phyloP scores from a whole-genome alignment of 73 alveolate genomes.

The Tetrahymena elliotti region DNA sequence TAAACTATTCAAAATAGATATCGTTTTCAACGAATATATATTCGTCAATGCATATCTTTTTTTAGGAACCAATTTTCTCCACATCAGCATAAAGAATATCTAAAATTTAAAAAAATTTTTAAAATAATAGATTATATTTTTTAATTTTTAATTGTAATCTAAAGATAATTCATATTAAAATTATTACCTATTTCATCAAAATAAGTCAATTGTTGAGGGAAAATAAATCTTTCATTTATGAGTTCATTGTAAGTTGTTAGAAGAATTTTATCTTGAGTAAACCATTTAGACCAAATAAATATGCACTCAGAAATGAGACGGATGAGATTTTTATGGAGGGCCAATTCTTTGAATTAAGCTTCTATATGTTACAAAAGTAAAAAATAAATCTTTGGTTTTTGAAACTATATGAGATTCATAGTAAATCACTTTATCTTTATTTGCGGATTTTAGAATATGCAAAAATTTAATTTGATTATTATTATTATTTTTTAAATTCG shows the following conservation, averaged over 20 bases:
- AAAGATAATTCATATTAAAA: neutral
- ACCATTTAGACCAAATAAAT: neutral
- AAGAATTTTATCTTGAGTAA: neutral
- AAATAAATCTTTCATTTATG: neutral
- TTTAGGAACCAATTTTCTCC: neutral
- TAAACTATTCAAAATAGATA: neutral
- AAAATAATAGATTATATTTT: neutral
- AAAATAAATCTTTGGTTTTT: too few relatives aligned
- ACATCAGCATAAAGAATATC: neutral
- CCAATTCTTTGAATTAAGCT: neutral
- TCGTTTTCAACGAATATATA: neutral
- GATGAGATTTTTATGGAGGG: neutral
- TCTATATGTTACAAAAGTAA: neutral
- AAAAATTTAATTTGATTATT: too few relatives aligned
- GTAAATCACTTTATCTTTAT: neutral
- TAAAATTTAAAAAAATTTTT: neutral
- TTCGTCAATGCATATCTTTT: neutral
- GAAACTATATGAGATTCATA: neutral
- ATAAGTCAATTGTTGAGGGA: neutral
- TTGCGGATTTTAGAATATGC: neutral
- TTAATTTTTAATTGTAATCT: neutral
- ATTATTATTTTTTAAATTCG: neutral
- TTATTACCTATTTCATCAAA: neutral
- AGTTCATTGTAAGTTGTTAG: neutral
- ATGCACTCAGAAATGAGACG: neutral